Evolutionary conservation across 2,329 filamentous ascomycete genomes (phyloP).

Genomic region (Fusarium sp.): DNA sequence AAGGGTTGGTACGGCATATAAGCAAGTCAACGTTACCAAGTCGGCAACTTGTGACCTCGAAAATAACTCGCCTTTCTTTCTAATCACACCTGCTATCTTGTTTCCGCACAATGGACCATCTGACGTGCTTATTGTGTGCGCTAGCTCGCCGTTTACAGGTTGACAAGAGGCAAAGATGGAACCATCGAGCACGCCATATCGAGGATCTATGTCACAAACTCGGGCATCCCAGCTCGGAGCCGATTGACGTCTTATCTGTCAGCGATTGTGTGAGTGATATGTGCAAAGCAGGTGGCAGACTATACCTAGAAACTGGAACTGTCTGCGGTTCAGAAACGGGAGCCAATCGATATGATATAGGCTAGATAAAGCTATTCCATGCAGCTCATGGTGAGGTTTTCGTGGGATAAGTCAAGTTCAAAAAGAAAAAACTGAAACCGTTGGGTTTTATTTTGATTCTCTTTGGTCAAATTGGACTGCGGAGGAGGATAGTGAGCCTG

Average conservation of each 20-base stretch:
- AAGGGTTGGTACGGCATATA: background rate
- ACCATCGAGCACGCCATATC: slow-evolving; percentile 36
- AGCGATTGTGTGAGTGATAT: no score
- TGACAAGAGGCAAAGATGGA: slow-evolving; percentile 8
- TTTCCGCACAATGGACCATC: slow-evolving; percentile 1
- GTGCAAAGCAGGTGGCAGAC: no score
- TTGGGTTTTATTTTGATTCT: no score
- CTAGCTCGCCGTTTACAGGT: slow-evolving; percentile 14
- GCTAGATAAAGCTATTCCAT: no score
- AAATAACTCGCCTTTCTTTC: background rate
- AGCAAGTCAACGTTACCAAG: slow-evolving; percentile 10
- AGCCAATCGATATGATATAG: no score
- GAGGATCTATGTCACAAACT: slow-evolving; percentile 34
- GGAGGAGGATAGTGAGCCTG: no score
- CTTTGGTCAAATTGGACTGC: no score
- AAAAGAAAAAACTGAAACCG: no score
- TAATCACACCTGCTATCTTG: background rate
- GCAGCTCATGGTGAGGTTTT: no score
- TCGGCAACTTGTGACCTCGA: background rate
- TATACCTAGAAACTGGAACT: no score
- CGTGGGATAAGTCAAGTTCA: no score
- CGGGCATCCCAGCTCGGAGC: slow-evolving; percentile 8
- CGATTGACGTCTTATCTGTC: background rate
- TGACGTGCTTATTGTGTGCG: slow-evolving; percentile 20
- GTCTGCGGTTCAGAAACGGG: no score